Evolutionary conservation across 2,329 filamentous ascomycete species (phyloP).

Genomic region (Chrysoporthe austroafricana): DNA sequence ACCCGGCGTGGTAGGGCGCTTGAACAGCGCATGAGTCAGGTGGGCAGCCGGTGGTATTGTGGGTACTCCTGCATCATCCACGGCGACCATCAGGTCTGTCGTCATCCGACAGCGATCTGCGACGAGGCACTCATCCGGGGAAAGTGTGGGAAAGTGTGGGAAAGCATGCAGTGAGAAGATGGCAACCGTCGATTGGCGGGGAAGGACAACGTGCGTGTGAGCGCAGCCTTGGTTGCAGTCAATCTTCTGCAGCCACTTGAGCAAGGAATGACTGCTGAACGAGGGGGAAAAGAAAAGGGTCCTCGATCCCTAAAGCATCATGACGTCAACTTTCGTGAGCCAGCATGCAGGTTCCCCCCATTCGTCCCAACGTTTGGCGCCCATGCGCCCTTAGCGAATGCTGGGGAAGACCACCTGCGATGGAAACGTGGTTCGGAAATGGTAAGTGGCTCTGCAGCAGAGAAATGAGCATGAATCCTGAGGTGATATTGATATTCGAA

Average conservation of each 20-base stretch:
- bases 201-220: background rate
- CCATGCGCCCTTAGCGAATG: background rate
- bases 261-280: background rate
- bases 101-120: constrained; percentile 28
- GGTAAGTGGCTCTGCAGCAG: no score
- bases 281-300: background rate
- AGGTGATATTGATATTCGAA: constrained; percentile 4
- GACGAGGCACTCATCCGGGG: background rate
- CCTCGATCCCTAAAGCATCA: background rate
- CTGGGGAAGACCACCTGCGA: background rate
- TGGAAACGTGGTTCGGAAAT: no score
- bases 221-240: background rate
- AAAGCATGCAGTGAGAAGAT: background rate
- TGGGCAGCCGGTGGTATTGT: background rate
- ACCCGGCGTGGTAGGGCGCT: constrained; percentile 12
- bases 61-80: background rate
- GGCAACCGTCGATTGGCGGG: background rate
- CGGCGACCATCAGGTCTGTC: background rate
- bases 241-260: background rate
- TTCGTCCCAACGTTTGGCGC: background rate
- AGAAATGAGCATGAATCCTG: background rate
- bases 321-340: constrained; percentile 1
- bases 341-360: constrained; percentile 5
- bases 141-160: constrained; percentile 8
- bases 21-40: constrained; percentile 8